Base-by-base conservation (phyloP, 495 filamentous ascomycete genomes). In the Penicillium antarcticum region DNA sequence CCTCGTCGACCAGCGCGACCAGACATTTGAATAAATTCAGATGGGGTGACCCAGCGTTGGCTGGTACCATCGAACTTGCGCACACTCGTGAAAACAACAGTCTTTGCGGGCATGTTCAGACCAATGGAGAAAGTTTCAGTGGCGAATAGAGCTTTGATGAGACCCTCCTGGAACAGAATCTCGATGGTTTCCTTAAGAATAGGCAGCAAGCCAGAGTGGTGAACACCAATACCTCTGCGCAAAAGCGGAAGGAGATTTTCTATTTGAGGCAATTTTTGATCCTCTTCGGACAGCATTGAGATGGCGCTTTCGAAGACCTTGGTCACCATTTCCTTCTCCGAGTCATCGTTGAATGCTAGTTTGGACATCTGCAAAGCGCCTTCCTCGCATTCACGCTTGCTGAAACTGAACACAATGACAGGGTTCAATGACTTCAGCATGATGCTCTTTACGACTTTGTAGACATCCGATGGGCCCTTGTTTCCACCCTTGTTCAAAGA, bases 121-220 rank as follows among this genome's bases (percentile, higher is more conserved):
- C 94, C 94, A 60, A 97, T 97, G 12, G 94, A 98, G 74, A 98
- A 98, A 0, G 94, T 98, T 67, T 98, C 94, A 8, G 94, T 98
- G 0, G 94, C 94, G 58, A 98, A 98, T 0, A 98, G 77, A 23
- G 96, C 94, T 65, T 98, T 98, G 72, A 98, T 96, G 43, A 98
- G 78, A 50, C 91, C 90, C 68, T 98, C 94, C 65, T 98, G 94
- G 79, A 98, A 98, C 31, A 98, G 75, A 67, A 98, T 97, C 70
- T 98, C 94, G 61, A 98, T 97, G 4, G 92, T 96, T 72, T 98
- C 94, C 68, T 98, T 98, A 42, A 98, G 71, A 63, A 98, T 97
- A 8, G 94, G 94, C 34, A 98, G 78, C 10, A 98, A 80, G 46
- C 94, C 94, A 17, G 91, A 95, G 72, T 98, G 94, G 79, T 98